phyloP scores from a whole-genome alignment of 1,139 yeast genomes.

The Kodamaea alishanica region DNA sequence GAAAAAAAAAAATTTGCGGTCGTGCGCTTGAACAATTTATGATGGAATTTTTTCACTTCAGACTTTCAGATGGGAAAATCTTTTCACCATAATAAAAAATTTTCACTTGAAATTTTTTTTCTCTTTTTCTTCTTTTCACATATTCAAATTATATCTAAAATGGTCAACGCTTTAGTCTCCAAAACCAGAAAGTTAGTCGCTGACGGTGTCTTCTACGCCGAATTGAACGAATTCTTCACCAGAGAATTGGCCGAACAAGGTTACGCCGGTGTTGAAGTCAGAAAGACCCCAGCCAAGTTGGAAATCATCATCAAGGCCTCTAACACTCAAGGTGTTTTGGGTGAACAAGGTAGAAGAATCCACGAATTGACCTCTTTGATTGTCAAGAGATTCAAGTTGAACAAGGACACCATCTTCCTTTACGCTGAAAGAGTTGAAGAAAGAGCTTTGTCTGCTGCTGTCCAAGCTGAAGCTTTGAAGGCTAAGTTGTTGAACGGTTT shows the following conservation, averaged over 20 bases:
- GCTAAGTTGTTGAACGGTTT: conserved; percentile 98
- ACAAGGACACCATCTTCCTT: conserved; percentile 90
- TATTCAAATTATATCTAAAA: conserved; percentile 21
- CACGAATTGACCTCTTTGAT: conserved; percentile 97
- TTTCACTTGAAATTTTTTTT: conserved; percentile 2
- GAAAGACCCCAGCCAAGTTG: conserved; percentile 97
- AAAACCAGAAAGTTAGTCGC: conserved; percentile 92
- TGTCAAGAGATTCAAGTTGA: conserved; percentile 97
- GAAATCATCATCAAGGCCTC: conserved; percentile 99
- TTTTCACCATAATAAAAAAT: conserved; percentile 7
- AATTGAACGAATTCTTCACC: conserved; percentile 99
- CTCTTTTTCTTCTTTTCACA: conserved; percentile 6
- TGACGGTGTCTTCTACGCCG: conserved; percentile 99
- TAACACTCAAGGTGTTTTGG: conserved; percentile 97
- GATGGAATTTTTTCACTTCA: conserved; percentile 8
- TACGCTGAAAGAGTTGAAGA: conserved; percentile 99
- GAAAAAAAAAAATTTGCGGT: conserved; percentile 1
- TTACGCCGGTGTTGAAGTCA: conserved; percentile 99
- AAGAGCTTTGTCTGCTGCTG: conserved; percentile 99
- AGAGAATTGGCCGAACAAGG: conserved; percentile 99
- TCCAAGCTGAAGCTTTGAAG: conserved; percentile 99
- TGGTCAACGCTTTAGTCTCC: conserved; percentile 64
- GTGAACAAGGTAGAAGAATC: conserved; percentile 99
- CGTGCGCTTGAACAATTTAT: conserved; percentile 9
- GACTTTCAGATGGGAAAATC: background rate